Evolutionary conservation across 331 rosid genomes (phyloP), one percentile per base, ranked within the genome.

Genomic region (Acacia concinna): DNA sequence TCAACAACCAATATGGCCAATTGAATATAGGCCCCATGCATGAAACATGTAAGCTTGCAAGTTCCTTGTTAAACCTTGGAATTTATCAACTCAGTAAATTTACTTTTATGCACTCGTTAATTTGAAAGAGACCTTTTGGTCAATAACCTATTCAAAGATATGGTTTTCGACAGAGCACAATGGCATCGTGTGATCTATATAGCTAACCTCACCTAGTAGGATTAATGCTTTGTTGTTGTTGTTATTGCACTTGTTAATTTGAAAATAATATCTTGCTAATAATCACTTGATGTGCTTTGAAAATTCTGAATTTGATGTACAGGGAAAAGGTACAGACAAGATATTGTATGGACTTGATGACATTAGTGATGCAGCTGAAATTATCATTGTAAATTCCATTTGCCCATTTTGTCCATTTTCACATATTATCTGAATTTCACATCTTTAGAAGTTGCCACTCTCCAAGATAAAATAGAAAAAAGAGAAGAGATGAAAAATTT

Each of bases 311-410:
- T 73, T 73, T 81, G 40, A 71, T 86, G 70, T 88, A 77, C 97
- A 91, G 97, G 89, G 79, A 84, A 91, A 78, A 88, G 97, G 91
- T 68, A 83, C 94, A 11, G 87, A 84, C 21, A 95, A 88, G 84
- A 84, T 80, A 51, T 62, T 92, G 13, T 95, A 95, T 62, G 99
- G 97, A 75, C 69, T 90, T 65, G 97, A 95, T 79, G 99, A 95
- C 84, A 92, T 92, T 76, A 79, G 57, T 56, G 85, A 86, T 77
- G 90, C 89, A 46, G 67, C 81, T 81, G 97, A 95, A 87, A 71
- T 91, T 60, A 86, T 95, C 84, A 84, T 95, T 79, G 97, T 95
- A 84, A 86, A 23, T 75, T 68, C 81, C 68, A n/a, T 68, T 60
- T 52, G 74, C 77, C 75, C 76, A 68, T 73, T 67, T 81, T 63